Base-by-base conservation (phyloP, 352 stramenopile genomes). In the Phytopythium oedochilum region DNA sequence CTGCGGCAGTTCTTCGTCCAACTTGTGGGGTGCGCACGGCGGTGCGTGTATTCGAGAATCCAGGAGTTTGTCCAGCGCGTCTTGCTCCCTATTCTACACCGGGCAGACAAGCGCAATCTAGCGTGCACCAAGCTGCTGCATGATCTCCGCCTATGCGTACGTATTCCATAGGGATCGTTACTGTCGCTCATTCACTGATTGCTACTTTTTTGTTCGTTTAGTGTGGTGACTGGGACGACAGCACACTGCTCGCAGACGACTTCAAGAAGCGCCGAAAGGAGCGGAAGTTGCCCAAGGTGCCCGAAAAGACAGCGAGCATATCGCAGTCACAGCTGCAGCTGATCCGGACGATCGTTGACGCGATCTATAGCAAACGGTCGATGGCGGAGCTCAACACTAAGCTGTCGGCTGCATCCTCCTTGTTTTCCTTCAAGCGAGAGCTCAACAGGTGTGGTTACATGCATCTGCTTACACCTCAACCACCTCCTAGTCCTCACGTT, bases 51-150 rank as follows among this genome's bases (percentile, higher is more conserved):
- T 53, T 58, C 69, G 6, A 51, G 64, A 10, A 64, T 89, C 20
- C 88, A 96, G 57, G 55, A 71, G 28, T 89, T 96, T 58, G 63
- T 87, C 6, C 82, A 94, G 60, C 75, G 87, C 53, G 83, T 78
- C 9, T 55, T 94, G 0, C 53, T 94, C 22, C 72, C 83, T 10
- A 82, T 94, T 28, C 59, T 96, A 0, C 86, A 96, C 58, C 63
- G 84, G 53, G 76, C 88, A 14, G 83, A 96, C 57, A 96, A 96
- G 60, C 83, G 89, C 9, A 92, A 89, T 25, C 51, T 89, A 2
- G 59, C 63, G 6, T 86, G 86, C 54, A 64, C 80, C 5, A 86
- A 79, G 40, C 48, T 77, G 3, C 60, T 96, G 18, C 79, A 94
- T 35, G 80, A 96, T 31, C 61, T 92, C 44, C 71, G 81, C 26